A percentile compares a stretch with the other conserved stretches of the same genome.
These are phyloP conservation scores for Colletotrichum shisoi DNA, from an alignment of 2,329 filamentous ascomycete species.

Conservation along the genomic window DNA sequence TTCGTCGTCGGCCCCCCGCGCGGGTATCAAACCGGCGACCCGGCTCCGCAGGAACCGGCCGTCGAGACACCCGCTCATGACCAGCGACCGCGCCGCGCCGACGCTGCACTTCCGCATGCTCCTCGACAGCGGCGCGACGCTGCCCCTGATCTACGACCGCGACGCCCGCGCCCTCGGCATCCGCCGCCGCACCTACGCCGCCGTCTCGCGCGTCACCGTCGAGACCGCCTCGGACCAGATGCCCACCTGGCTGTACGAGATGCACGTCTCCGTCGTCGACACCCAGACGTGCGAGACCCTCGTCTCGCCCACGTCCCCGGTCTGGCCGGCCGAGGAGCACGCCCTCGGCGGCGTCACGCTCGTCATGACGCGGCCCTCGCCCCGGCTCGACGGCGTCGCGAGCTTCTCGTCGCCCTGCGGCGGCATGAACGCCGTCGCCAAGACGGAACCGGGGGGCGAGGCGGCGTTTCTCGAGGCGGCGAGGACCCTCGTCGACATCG, in stretches of 20 bases:
- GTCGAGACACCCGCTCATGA: constrained; percentile 21
- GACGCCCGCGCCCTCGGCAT: constrained; percentile 51
- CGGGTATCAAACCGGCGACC: background rate
- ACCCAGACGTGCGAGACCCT: constrained; percentile 44
- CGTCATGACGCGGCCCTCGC: constrained; percentile 24
- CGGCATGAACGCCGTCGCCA: background rate
- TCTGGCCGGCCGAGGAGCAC: constrained; percentile 38
- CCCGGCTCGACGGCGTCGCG: background rate
- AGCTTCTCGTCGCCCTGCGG: constrained; percentile 18
- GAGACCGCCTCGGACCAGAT: constrained; percentile 41
- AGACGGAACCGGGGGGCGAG: constrained; percentile 7
- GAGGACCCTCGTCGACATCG: constrained; percentile 17
- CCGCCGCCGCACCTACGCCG: constrained; percentile 47
- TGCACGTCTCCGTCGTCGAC: constrained; percentile 47
- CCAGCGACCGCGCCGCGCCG: constrained; percentile 41
- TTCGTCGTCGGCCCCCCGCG: background rate
- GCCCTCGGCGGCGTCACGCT: constrained; percentile 39
- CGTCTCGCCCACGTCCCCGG: constrained; percentile 40
- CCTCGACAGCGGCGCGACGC: constrained; percentile 55
- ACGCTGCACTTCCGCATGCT: constrained; percentile 48
- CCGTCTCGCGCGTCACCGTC: constrained; percentile 47
- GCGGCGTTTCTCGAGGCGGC: constrained; percentile 10
- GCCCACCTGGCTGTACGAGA: constrained; percentile 47
- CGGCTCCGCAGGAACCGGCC: background rate
- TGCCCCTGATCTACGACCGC: constrained; percentile 48